Conservation (phyloP, 2,329 filamentous ascomycete genomes). For the Xylariaceae sp. region DNA sequence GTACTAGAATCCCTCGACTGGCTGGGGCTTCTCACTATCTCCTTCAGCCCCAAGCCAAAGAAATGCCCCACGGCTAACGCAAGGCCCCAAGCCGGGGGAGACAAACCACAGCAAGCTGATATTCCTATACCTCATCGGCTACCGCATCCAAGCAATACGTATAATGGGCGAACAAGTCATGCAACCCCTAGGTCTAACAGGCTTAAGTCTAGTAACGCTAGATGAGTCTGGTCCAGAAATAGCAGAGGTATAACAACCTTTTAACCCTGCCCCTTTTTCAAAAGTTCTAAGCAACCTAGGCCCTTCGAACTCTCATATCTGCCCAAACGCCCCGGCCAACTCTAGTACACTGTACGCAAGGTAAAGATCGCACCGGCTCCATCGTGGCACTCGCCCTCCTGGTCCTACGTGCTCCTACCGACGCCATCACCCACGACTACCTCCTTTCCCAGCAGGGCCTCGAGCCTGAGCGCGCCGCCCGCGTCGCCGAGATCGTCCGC, state of each 20-base stretch:
- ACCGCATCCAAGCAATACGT: slow-evolving; percentile 61
- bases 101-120: slow-evolving; percentile 49
- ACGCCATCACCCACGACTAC: slow-evolving; percentile 68
- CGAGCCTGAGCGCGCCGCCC: slow-evolving; percentile 53
- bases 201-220: slow-evolving; percentile 64
- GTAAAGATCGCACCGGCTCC: slow-evolving; percentile 78
- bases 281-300: slow-evolving; percentile 22
- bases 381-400: slow-evolving; percentile 63
- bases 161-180: slow-evolving; percentile 68
- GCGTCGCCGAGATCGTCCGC: slow-evolving; percentile 61
- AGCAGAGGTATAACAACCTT: slow-evolving; percentile 34
- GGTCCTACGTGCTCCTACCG: slow-evolving; percentile 50
- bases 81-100: not conserved
- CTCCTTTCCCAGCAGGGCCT: slow-evolving; percentile 56
- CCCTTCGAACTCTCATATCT: slow-evolving; percentile 45
- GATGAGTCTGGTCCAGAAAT: slow-evolving; percentile 62
- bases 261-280: not conserved
- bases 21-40: not conserved
- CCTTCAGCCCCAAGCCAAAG: not conserved
- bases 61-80: not conserved
- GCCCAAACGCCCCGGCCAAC: slow-evolving; percentile 51
- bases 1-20: not conserved
- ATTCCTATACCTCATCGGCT: slow-evolving; percentile 52
- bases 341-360: slow-evolving; percentile 79
- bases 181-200: slow-evolving; percentile 63